Evolutionary conservation across 345 rosid species (phyloP), one percentile per base, ranked within the genome.

Genomic region (Eucalyptus urophylla): DNA sequence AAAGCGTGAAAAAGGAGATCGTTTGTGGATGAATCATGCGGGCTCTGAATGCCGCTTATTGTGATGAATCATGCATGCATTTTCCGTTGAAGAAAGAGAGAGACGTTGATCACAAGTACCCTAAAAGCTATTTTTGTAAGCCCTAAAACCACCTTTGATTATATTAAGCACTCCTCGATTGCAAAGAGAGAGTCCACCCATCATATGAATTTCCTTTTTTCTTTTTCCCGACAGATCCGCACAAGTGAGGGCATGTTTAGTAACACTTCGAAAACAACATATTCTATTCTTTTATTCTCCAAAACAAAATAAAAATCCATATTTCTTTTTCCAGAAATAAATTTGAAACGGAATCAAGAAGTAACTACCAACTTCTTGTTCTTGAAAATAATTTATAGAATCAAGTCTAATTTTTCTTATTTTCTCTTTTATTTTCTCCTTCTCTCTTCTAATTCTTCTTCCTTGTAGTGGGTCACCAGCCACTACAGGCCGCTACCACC

Each of bases 381-480:
- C 0, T 0, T 0, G 1, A 51, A 1, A 51, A 51, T 4, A 51
- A 17, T 51, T 51, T 51, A 2, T 51, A 51, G 0, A 51, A 51
- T 17, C 22, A 51, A 51, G 9, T 51, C 22, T 51, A 51, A 51
- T 7, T 51, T 17, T 51, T 51, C 9, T 51, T 51, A 7, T 17
- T 51, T 7, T 2, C 16, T 51, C 4, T 51, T 2, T 51, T 51
- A 4, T 51, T 51, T 51, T 51, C 1, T 51, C 22, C 8, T 51
- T 51, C 56, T 51, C 54, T 51, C 22, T 51, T 51, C 22, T 51
- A 16, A 7, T 51, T 51, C 56, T 51, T 51, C 21, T 51, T 51
- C 9, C 56, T 51, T 0, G 4, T 51, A 17, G 22, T 4, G 1
- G 2, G 2, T 51, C 56, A 51, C 2, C 0, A 1, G 4, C 22